Base-by-base conservation (phyloP, 768 basidiomycete species). In the Bullera alba region DNA sequence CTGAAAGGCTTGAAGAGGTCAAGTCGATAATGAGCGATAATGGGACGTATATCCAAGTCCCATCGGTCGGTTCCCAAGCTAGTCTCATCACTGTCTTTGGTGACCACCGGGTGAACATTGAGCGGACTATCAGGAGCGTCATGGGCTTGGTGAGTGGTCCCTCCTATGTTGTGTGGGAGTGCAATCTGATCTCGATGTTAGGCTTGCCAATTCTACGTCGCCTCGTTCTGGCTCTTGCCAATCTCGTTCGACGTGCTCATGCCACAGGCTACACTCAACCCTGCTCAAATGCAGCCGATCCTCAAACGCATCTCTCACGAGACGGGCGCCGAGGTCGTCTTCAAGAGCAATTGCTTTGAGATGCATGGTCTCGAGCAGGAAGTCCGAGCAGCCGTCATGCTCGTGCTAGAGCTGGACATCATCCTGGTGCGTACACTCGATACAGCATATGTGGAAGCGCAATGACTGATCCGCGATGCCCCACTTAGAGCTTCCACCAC, bases 291-390 rank as follows among this genome's bases (percentile, higher is more conserved):
- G 48, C 82, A 87, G 17, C 81, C 83, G 1, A 78, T 95, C 30
- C 77, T 96, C 39, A 87, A 89, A 71, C 84, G 86, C 66, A 85
- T 96, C 36, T 85, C 91, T 16, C 80, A 85, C 54, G 77, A 82
- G 8, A 86, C 89, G 2, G 89, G 91, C 3, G 88, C 92, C 17
- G 93, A 97, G 67, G 82, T 92, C 25, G 90, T 95, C 5, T 96
- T 92, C 77, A 95, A 95, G 75, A 85, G 83, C 67, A 93, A 92
- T 81, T 89, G 87, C 72, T 96, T 97, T 63, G 93, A 97, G 76
- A 83, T 95, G 77, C 89, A 95, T 65, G 93, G 93, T 15, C 77
- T 90, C 23, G 90, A 96, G 70, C 79, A 85, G 43, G 88, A 96
- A 77, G 89, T 96, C 22, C 81, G 90, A 46, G 76, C 82, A 15